Conservation (phyloP, 2,329 filamentous ascomycete species). For the Pseudogymnoascus sp. region DNA sequence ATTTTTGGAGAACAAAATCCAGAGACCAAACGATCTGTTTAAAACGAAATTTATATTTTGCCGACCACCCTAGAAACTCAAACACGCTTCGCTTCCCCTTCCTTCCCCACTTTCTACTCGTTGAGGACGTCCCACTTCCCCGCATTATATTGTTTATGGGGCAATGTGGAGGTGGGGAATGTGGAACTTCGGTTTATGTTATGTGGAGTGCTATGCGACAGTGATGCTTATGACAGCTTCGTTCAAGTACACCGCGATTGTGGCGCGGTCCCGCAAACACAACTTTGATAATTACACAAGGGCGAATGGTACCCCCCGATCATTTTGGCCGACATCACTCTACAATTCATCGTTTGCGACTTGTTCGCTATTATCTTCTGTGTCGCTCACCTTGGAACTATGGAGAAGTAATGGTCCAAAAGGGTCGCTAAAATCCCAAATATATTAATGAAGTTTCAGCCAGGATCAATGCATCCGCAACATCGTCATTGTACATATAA, state of each 20-base stretch:
- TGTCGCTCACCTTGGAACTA: neutral
- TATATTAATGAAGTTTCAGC: slow-evolving; percentile 6
- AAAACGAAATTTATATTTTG: neutral
- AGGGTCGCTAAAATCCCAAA: neutral
- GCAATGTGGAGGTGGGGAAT: neutral
- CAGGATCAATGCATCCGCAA: neutral
- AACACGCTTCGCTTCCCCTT: neutral
- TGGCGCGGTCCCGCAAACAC: neutral
- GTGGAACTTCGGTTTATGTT: neutral
- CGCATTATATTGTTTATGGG: slow-evolving; percentile 1
- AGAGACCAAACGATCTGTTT: neutral
- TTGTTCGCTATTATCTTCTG: neutral
- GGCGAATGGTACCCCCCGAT: neutral
- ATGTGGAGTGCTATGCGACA: neutral
- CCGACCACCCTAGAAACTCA: neutral
- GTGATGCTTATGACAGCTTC: neutral
- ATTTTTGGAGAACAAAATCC: neutral
- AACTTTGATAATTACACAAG: neutral
- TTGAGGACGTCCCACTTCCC: neutral
- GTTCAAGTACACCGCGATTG: neutral
- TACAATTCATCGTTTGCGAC: neutral
- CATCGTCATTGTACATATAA: neutral
- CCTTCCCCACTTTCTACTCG: neutral
- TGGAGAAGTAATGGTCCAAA: neutral
- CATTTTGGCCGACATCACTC: neutral